phyloP scores from a whole-genome alignment of 495 filamentous ascomycete genomes.

The Podospora anserina region DNA sequence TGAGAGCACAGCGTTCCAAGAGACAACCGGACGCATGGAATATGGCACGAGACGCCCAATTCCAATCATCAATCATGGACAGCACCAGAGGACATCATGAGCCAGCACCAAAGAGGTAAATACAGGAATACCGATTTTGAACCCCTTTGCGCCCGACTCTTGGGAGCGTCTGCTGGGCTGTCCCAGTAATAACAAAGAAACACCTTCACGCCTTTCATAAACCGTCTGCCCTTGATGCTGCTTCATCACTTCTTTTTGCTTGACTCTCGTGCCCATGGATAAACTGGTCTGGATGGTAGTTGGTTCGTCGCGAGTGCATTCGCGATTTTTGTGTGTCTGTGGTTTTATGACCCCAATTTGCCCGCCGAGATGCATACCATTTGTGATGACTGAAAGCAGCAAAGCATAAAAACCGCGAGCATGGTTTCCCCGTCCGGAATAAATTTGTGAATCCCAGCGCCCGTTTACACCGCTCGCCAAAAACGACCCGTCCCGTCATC shows the following conservation, averaged over 20 bases:
- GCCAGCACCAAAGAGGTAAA: not conserved
- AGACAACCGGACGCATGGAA: not conserved
- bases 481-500: slow-evolving; percentile 30
- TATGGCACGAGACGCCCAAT: not conserved
- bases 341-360: not conserved
- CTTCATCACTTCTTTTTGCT: not conserved
- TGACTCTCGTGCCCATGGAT: not conserved
- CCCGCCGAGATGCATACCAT: slow-evolving; percentile 28
- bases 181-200: not conserved
- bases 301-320: not conserved
- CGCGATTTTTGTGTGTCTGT: not conserved
- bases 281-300: not conserved
- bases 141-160: slow-evolving; percentile 4
- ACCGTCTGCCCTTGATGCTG: not conserved
- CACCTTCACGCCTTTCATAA: not conserved
- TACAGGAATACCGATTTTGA: not conserved
- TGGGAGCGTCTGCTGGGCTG: not conserved
- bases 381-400: slow-evolving; percentile 19
- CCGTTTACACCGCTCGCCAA: slow-evolving; percentile 35
- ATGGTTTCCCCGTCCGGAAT: slow-evolving; percentile 24
- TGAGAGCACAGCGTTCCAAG: not conserved
- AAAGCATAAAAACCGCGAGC: slow-evolving; percentile 28
- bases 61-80: not conserved
- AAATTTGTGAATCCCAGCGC: slow-evolving; percentile 14
- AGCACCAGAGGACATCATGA: not conserved